These are phyloP conservation scores for Musa acuminata DNA, from an alignment of 176 grass and related monocot genomes.

Conservation along the genomic window DNA sequence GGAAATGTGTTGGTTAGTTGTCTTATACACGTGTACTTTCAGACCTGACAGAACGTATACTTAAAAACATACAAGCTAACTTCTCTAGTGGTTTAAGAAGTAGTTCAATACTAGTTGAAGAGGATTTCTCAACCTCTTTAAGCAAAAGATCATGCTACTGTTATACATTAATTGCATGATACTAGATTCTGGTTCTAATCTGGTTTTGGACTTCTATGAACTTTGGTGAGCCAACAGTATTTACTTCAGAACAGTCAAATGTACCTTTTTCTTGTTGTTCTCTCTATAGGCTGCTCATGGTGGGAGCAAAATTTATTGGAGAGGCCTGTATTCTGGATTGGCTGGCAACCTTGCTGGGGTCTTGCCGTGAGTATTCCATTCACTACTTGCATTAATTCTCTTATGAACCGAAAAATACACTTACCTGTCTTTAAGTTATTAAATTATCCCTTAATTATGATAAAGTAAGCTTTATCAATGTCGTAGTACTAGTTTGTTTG, in stretches of 20 bases:
- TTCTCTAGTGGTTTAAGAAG: neutral
- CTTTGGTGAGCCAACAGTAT: neutral
- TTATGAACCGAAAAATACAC: neutral
- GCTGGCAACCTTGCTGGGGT: slow-evolving; percentile 77
- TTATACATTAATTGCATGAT: neutral
- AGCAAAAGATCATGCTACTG: neutral
- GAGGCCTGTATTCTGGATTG: slow-evolving; percentile 79
- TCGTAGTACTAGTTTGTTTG: neutral
- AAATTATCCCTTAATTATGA: too few relatives aligned
- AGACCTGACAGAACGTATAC: neutral
- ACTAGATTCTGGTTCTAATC: neutral
- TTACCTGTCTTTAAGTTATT: neutral
- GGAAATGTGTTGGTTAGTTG: neutral
- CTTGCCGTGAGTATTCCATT: slow-evolving; percentile 49
- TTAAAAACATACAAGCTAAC: too few relatives aligned
- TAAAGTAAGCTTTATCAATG: too few relatives aligned
- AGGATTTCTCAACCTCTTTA: neutral
- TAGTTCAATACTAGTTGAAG: neutral
- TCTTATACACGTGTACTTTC: neutral
- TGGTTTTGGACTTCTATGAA: neutral
- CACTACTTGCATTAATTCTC: neutral
- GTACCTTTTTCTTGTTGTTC: neutral
- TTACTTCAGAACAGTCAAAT: neutral
- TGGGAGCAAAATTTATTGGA: slow-evolving; percentile 73
- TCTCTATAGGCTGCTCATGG: slow-evolving; percentile 47